Conservation (phyloP, 73 alveolate genomes). For the Paramecium octaurelia region DNA sequence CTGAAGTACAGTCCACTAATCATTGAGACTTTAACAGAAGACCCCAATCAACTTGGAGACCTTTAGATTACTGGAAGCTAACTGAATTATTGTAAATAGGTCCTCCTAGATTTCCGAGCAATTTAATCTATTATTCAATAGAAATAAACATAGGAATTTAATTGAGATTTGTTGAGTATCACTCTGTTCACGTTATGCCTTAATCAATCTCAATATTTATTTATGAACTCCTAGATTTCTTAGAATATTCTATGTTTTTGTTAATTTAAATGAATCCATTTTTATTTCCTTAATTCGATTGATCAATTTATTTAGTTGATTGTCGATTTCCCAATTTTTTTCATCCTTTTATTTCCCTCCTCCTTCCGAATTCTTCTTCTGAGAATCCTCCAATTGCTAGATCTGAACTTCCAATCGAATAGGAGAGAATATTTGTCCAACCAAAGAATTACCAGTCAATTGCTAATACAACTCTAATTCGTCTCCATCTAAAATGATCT, state of each 20-base stretch:
- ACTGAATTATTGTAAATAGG: not conserved
- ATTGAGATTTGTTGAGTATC: not conserved
- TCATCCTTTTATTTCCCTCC: conserved; percentile 34
- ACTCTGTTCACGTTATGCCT: not conserved
- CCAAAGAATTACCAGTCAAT: conserved; percentile 32
- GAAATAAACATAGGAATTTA: conserved; percentile 7
- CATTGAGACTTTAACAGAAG: not conserved
- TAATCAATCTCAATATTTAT: not conserved
- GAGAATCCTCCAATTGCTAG: not conserved
- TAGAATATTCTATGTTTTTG: conserved; percentile 25
- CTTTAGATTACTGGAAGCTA: not conserved
- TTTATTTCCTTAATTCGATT: conserved; percentile 24
- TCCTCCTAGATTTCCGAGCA: not conserved
- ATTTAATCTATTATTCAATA: not conserved
- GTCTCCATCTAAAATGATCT: not conserved
- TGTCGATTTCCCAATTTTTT: conserved; percentile 23
- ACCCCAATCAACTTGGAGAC: conserved; percentile 6
- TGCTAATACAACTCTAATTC: not conserved
- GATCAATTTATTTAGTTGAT: conserved; percentile 26
- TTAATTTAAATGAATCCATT: conserved; percentile 13
- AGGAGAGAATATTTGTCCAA: conserved; percentile 22
- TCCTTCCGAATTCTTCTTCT: not conserved
- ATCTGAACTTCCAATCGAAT: conserved; percentile 1
- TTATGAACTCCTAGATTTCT: conserved; percentile 19
- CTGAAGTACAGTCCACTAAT: not conserved